A percentile compares a stretch with the other conserved stretches of the same genome.
These are phyloP conservation scores for Naegleria gruberi DNA, from an alignment of 208 protist genomes.

Conservation along the genomic window DNA sequence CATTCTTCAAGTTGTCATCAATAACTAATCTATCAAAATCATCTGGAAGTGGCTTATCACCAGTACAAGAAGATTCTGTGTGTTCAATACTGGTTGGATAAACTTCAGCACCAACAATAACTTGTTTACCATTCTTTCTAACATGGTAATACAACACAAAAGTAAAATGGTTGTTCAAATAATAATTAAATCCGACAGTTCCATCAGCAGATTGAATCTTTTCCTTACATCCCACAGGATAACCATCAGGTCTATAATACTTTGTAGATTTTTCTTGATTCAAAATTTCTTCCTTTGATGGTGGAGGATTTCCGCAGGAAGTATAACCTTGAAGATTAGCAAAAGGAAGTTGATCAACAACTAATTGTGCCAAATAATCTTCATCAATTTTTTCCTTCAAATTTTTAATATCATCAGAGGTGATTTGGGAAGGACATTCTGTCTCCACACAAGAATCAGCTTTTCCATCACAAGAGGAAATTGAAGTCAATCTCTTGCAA, in stretches of 20 bases:
- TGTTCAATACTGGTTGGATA: slow-evolving; percentile 25
- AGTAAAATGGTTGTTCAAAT: slow-evolving; percentile 16
- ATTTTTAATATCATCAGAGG: background rate
- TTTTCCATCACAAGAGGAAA: background rate
- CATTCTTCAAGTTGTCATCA: background rate
- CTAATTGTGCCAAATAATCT: background rate
- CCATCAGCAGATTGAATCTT: background rate
- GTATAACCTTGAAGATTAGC: background rate
- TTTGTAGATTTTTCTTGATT: background rate
- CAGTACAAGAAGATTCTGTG: background rate
- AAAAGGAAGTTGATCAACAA: slow-evolving; percentile 1
- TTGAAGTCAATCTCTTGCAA: background rate
- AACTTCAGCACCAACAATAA: slow-evolving; percentile 30
- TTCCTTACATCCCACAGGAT: background rate
- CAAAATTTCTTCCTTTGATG: background rate
- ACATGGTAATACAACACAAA: slow-evolving; percentile 15
- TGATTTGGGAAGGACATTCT: background rate
- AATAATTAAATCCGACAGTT: background rate
- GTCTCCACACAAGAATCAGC: background rate
- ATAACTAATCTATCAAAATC: background rate
- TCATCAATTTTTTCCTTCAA: slow-evolving; percentile 14
- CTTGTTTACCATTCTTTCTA: slow-evolving; percentile 15
- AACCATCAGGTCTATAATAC: slow-evolving; percentile 7
- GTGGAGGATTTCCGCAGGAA: background rate
- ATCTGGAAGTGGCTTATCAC: background rate